Percentiles rank a stretch among this genome's conserved stretches.
These are phyloP conservation scores for Sarocladium oryzae DNA, from an alignment of 2,329 filamentous ascomycete genomes.

Conservation along the genomic window DNA sequence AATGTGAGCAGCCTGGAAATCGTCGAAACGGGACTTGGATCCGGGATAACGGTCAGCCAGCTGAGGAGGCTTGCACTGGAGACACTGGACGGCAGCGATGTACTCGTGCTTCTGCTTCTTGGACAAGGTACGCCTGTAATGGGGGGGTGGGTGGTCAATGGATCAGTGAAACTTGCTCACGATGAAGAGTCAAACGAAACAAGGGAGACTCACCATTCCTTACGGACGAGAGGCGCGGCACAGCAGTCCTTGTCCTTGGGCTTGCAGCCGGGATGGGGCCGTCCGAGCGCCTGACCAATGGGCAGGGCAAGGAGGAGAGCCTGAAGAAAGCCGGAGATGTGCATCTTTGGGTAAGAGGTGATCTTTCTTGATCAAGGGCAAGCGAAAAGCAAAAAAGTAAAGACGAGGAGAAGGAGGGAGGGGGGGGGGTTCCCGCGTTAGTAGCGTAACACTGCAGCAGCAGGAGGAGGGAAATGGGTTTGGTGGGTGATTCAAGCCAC, in stretches of 20 bases:
- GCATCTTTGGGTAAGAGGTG: background rate
- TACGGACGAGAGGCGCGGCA: conserved; percentile 9
- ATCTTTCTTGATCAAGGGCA: background rate
- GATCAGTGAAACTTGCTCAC: too few species aligned
- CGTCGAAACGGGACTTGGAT: conserved; percentile 18
- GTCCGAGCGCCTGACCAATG: background rate
- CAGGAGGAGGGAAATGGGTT: too few species aligned
- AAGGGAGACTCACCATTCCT: conserved; percentile 16
- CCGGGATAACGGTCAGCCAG: conserved; percentile 14
- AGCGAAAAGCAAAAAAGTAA: too few species aligned
- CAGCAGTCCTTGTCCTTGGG: conserved; percentile 5
- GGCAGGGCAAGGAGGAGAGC: background rate
- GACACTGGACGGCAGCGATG: conserved; percentile 18
- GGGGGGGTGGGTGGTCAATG: background rate
- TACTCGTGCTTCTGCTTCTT: conserved; percentile 17
- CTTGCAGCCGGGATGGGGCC: background rate
- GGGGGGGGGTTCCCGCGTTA: too few species aligned
- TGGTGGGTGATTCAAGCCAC: too few species aligned
- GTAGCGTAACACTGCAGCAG: too few species aligned
- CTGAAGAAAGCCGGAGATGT: background rate
- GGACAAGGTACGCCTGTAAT: conserved; percentile 14
- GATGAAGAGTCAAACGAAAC: too few species aligned
- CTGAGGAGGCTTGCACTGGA: conserved; percentile 15
- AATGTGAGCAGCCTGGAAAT: conserved; percentile 21
- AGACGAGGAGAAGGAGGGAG: too few species aligned